Percentiles rank a stretch among this genome's conserved stretches.
Conservation (phyloP, 2,329 filamentous ascomycete species). For the Colletotrichum camelliae region DNA sequence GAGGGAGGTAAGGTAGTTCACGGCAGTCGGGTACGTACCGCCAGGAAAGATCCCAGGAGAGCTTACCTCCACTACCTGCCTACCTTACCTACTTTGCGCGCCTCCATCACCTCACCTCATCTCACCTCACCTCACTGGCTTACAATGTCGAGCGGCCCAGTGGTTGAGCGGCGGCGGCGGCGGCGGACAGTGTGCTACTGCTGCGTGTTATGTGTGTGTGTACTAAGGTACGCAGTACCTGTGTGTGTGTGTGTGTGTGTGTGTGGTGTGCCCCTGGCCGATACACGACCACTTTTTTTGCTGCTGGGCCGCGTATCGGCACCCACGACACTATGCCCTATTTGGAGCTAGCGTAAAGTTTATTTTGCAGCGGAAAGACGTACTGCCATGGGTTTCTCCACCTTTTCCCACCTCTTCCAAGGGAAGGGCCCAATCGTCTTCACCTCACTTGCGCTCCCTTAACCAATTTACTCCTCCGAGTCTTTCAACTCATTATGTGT, state of each 20-base stretch:
- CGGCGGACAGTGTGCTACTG: not conserved
- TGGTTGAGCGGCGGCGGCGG: not conserved
- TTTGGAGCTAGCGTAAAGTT: conserved; percentile 3
- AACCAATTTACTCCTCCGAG: not conserved
- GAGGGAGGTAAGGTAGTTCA: not conserved
- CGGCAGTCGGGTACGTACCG: conserved; percentile 13
- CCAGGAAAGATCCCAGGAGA: not conserved
- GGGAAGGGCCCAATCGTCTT: not conserved
- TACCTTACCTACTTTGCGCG: not conserved
- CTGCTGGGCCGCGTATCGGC: conserved; percentile 18
- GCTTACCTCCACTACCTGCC: not conserved
- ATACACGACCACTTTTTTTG: not conserved
- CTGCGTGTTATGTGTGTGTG: not conserved
- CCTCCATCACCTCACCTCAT: not conserved
- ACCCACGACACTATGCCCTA: not conserved
- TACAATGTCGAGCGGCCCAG: not conserved
- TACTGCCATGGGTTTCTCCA: not conserved
- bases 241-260: not conserved
- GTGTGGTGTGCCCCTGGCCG: not conserved
- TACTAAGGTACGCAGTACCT: too few relatives aligned
- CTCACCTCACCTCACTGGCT: not conserved
- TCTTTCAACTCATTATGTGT: not conserved
- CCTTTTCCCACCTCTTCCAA: not conserved
- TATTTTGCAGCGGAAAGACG: conserved; percentile 4
- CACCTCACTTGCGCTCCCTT: not conserved